Conservation (phyloP, 352 stramenopile genomes). For the Plasmopara viticola region DNA sequence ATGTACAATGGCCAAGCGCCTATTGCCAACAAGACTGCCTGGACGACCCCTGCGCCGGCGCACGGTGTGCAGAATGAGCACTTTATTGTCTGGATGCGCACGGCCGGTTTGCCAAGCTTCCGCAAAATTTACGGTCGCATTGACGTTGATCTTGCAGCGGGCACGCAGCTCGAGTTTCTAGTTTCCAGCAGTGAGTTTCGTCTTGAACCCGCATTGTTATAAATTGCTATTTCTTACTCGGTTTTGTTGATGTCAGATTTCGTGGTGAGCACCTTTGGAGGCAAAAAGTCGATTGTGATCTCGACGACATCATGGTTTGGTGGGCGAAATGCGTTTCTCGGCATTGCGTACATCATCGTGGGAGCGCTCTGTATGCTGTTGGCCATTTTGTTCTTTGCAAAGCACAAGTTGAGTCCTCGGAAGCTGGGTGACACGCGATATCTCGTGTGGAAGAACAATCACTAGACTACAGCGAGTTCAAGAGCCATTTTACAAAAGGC, state of each 20-base stretch:
- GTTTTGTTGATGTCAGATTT: slow-evolving; percentile 76
- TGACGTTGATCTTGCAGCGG: slow-evolving; percentile 85
- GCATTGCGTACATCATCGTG: slow-evolving; percentile 94
- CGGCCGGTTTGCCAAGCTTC: slow-evolving; percentile 96
- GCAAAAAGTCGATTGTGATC: slow-evolving; percentile 96
- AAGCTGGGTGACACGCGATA: slow-evolving; percentile 94
- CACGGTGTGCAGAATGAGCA: slow-evolving; percentile 97
- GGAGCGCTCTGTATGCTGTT: slow-evolving; percentile 91
- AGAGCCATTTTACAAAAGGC: no score
- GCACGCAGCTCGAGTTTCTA: slow-evolving; percentile 89
- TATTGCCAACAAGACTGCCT: slow-evolving; percentile 74
- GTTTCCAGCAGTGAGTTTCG: slow-evolving; percentile 82
- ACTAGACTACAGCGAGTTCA: slow-evolving; percentile 34
- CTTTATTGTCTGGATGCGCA: slow-evolving; percentile 99
- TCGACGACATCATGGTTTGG: slow-evolving; percentile 95
- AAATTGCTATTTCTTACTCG: not conserved
- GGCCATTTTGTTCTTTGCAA: slow-evolving; percentile 93
- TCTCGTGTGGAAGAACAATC: slow-evolving; percentile 95
- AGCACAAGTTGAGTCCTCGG: slow-evolving; percentile 92
- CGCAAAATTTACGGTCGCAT: slow-evolving; percentile 99
- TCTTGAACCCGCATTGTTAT: not conserved
- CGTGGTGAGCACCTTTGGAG: slow-evolving; percentile 91
- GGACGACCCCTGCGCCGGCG: slow-evolving; percentile 51
- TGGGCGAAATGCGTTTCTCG: slow-evolving; percentile 95
- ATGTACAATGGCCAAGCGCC: slow-evolving; percentile 45